Evolutionary conservation across 73 alveolate genomes (phyloP), one percentile per base, ranked within the genome.

Genomic region (Paramecium octaurelia): DNA sequence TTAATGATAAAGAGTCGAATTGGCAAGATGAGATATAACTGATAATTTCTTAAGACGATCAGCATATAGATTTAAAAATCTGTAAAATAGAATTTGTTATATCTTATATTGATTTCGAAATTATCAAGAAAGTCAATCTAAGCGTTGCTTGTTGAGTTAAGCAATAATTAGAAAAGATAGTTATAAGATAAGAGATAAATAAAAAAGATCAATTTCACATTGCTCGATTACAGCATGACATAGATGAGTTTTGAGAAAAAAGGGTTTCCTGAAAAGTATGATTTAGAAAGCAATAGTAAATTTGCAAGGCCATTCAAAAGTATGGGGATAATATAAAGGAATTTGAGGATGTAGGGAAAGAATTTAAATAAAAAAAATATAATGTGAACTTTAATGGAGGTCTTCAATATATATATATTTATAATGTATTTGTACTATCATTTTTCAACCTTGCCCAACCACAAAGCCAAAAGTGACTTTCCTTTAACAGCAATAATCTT

Each of bases 21-120:
- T 96, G 44, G 99, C 99, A 43, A 99, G 99, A 42, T 93, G 96
- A 92, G 98, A 97, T 92, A 96, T 97, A 11, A 97, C n/a, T 40
- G 97, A 96, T 73, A 95, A 97, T 92, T 95, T 97, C 23, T 91
- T 97, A 71, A 93, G 97, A 86, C 92, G 97, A 89, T 84, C 97
- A 42, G 99, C 98, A 58, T 93, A 95, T 94, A 88, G 35, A 96
- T 97, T 95, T 95, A 87, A 38, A 96, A 98, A 44, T 93, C 99
- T 6, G 40, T 59, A 59, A 18, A 24, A 8, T 59, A 38, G 86
- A 12, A 29, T 16, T 85, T 14, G 42, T 23, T 54, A 27, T 18
- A 27, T 46, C 23, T 24, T 14, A 2, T 7, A 97, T 96, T 31
- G 98, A 97, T 85, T 92, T 95, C 92, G 98, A 97, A 92, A 96